Base-by-base conservation (phyloP, 306 rosid genomes). In the Luffa aegyptiaca region DNA sequence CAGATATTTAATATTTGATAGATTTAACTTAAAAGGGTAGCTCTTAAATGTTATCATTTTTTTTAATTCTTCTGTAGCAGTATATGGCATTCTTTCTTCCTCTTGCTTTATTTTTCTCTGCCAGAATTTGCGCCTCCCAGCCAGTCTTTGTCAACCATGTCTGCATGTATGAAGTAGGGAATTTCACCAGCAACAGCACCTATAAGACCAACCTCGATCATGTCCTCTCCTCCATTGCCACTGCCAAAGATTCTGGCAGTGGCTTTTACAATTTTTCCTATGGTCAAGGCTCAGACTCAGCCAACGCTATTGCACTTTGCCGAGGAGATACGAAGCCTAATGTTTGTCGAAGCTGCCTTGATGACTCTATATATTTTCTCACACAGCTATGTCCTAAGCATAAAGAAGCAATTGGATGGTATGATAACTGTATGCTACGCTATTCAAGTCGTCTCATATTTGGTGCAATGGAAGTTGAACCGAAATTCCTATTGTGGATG, bases 351-450 rank as follows among this genome's bases (percentile, higher is more conserved):
- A 56, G 55, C 17, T 92, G 93, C 12, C 90, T 90, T 44, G 1
- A 76, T 70, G 69, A 77, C 52, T 89, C 94, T 0, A 69, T 85
- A 8, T 1, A n/a, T 1, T 41, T 70, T 64, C 81, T 84, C 1
- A 55, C 6, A 1, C 11, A 48, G 3, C 70, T 0, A 10, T 89
- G 96, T 44, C 84, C 87, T 8, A 81, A 78, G 55, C 72, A 81
- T 39, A 89, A 86, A n/a, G 86, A 85, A 62, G 79, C 89, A 1
- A 70, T 84, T 2, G 82, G 86, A 63, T 92, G 92, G 90, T 84
- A 83, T 68, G 90, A 86, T 8, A 74, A 57, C 26, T 86, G 92
- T 44, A 12, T 84, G 80, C 9, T 87, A 3, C 87, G 92, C 3
- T 92, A 86, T 83, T 64, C 92, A 26, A 82, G 82, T 78, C 10